These are phyloP conservation scores for Bryoerythrophyllum caledonicum DNA, from an alignment of 225 moss, liverwort and hornwort species.

Conservation along the genomic window DNA sequence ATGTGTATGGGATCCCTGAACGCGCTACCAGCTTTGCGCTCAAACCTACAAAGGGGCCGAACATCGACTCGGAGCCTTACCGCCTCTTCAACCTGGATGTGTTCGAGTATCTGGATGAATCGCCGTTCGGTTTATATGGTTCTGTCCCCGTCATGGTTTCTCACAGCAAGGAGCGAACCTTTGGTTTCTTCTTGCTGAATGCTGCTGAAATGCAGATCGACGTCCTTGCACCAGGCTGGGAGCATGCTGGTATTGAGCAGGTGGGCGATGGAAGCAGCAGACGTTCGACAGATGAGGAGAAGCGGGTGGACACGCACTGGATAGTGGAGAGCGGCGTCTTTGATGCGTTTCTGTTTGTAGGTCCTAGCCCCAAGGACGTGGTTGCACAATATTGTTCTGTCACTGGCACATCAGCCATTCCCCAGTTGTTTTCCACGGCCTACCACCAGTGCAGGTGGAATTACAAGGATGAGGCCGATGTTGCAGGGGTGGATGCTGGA, in stretches of 20 bases:
- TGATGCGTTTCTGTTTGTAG: slow-evolving; percentile 88
- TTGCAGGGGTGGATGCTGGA: slow-evolving; percentile 77
- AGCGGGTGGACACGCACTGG: slow-evolving; percentile 84
- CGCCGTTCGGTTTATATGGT: slow-evolving; percentile 93
- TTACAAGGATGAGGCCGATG: slow-evolving; percentile 97
- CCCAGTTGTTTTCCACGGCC: slow-evolving; percentile 84
- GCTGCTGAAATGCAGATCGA: slow-evolving; percentile 97
- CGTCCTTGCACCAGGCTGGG: slow-evolving; percentile 87
- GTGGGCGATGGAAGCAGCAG: slow-evolving; percentile 36
- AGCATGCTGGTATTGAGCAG: slow-evolving; percentile 32
- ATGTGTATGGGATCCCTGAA: slow-evolving; percentile 96
- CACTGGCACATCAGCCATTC: slow-evolving; percentile 84
- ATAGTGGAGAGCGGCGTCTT: slow-evolving; percentile 90
- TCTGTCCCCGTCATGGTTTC: slow-evolving; percentile 84
- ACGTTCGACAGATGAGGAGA: slow-evolving; percentile 30
- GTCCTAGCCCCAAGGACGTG: slow-evolving; percentile 96
- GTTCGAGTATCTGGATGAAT: slow-evolving; percentile 86
- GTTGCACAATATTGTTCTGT: slow-evolving; percentile 83
- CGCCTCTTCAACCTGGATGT: slow-evolving; percentile 94
- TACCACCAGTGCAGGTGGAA: slow-evolving; percentile 99
- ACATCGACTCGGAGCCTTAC: slow-evolving; percentile 79
- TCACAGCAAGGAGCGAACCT: slow-evolving; percentile 62
- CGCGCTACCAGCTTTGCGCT: slow-evolving; percentile 82
- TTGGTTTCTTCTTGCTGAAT: slow-evolving; percentile 93
- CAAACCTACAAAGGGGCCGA: slow-evolving; percentile 77